These are phyloP conservation scores for Fusarium gaditjirri DNA, from an alignment of 2,329 filamentous ascomycete species.

Conservation along the genomic window DNA sequence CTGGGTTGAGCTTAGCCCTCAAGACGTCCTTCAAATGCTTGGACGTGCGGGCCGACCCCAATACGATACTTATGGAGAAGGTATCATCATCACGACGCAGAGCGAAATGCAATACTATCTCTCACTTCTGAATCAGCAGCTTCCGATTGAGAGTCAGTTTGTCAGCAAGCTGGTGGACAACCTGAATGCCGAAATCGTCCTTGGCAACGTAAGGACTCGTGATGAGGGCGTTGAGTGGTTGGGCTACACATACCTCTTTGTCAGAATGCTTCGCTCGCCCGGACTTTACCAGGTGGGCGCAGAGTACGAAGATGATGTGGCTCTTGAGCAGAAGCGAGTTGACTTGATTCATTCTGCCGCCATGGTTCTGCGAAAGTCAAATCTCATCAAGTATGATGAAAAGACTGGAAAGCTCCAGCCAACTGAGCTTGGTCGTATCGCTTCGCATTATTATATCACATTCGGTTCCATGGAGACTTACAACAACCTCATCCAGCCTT, in stretches of 20 bases:
- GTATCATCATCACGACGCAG: constrained; percentile 98
- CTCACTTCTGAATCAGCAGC: constrained; percentile 93
- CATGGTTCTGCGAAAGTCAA: constrained; percentile 84
- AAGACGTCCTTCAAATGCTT: constrained; percentile 98
- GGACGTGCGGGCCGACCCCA: constrained; percentile 96
- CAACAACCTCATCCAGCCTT: constrained; percentile 93
- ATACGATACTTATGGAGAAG: constrained; percentile 97
- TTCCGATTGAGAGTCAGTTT: constrained; percentile 97
- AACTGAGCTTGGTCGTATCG: constrained; percentile 93
- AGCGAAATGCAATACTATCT: constrained; percentile 97
- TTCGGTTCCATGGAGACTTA: constrained; percentile 97
- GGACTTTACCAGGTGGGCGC: constrained; percentile 95
- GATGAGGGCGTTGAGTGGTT: constrained; percentile 99
- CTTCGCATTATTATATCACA: constrained; percentile 98
- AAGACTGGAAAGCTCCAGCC: constrained; percentile 88
- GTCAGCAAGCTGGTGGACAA: constrained; percentile 94
- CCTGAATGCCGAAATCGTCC: constrained; percentile 93
- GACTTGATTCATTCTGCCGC: constrained; percentile 96
- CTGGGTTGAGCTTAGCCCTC: constrained; percentile 97
- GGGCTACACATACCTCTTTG: constrained; percentile 97
- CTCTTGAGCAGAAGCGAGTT: constrained; percentile 95
- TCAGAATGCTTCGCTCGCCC: constrained; percentile 95
- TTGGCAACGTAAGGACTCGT: constrained; percentile 89
- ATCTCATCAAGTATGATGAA: constrained; percentile 94
- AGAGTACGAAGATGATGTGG: constrained; percentile 93